Conservation (phyloP, 2,329 filamentous ascomycete genomes). For the Verruconis gallopava region DNA sequence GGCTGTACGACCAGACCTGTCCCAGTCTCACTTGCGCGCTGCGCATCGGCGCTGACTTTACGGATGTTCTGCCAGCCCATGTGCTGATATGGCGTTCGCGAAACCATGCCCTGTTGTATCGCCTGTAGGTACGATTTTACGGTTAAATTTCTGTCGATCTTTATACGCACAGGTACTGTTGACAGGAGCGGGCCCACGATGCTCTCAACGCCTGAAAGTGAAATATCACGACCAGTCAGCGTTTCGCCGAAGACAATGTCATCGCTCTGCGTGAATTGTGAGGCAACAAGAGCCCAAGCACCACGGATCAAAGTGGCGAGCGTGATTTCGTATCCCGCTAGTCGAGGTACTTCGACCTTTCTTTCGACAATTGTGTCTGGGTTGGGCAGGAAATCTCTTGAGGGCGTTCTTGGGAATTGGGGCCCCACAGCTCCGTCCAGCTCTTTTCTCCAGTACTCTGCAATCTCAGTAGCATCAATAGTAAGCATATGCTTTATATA, state of each 20-base stretch:
- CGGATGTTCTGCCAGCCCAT: constrained; percentile 48
- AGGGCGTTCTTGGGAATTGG: constrained; percentile 38
- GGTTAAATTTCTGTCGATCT: constrained; percentile 28
- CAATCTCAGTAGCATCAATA: constrained; percentile 26
- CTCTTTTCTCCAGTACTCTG: constrained; percentile 36
- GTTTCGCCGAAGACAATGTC: constrained; percentile 48
- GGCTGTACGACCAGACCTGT: constrained; percentile 27
- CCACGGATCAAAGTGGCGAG: constrained; percentile 41
- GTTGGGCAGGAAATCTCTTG: constrained; percentile 32
- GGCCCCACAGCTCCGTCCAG: constrained; percentile 32
- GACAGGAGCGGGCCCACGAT: constrained; percentile 50
- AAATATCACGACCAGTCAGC: constrained; percentile 40
- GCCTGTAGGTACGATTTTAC: constrained; percentile 41
- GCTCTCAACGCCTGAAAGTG: constrained; percentile 33
- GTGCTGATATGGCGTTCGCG: constrained; percentile 52
- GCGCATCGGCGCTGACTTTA: constrained; percentile 23
- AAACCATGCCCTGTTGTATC: constrained; percentile 43
- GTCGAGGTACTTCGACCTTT: constrained; percentile 28
- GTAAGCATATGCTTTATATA: constrained; percentile 37
- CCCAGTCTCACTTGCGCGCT: constrained; percentile 20
- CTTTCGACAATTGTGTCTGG: constrained; percentile 39
- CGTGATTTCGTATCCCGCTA: constrained; percentile 27
- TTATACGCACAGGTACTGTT: constrained; percentile 44
- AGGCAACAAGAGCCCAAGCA: constrained; percentile 47
- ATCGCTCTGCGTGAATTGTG: constrained; percentile 40